Percentiles rank a stretch among this genome's conserved stretches.
Conservation (phyloP, 495 filamentous ascomycete species). For the Barbatosphaeria neglecta region DNA sequence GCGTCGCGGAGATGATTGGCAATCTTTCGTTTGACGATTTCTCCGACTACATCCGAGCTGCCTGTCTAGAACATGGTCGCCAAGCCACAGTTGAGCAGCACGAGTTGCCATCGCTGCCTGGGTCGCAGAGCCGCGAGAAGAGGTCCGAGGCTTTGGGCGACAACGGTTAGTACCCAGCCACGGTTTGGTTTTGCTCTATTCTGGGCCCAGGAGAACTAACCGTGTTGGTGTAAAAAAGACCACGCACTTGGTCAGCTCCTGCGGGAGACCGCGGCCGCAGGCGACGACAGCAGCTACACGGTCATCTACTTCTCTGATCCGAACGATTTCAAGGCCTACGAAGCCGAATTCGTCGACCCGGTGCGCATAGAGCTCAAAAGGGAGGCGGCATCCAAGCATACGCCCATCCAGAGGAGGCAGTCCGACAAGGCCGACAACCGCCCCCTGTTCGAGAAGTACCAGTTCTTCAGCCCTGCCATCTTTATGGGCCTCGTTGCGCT, state of each 20-base stretch:
- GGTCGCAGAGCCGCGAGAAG: slow-evolving; percentile 23
- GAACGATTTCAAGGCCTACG: slow-evolving; percentile 30
- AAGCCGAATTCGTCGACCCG: slow-evolving; percentile 29
- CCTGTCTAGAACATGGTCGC: slow-evolving; percentile 27
- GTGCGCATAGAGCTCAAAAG: slow-evolving; percentile 41
- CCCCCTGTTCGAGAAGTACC: slow-evolving; percentile 81
- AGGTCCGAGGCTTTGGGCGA: slow-evolving; percentile 47
- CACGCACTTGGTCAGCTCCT: slow-evolving; percentile 25
- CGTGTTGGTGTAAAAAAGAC: slow-evolving; percentile 13
- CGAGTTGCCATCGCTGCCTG: slow-evolving; percentile 33
- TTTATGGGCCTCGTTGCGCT: slow-evolving; percentile 63
- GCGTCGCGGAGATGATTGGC: slow-evolving; percentile 53
- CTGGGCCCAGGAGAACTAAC: not conserved
- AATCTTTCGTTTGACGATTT: slow-evolving; percentile 34
- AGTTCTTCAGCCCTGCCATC: slow-evolving; percentile 74
- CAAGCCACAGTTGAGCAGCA: slow-evolving; percentile 35
- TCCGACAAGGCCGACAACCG: slow-evolving; percentile 19
- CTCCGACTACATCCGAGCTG: slow-evolving; percentile 15
- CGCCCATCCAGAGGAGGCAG: slow-evolving; percentile 5
- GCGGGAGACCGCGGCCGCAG: slow-evolving; percentile 16
- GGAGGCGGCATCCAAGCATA: slow-evolving; percentile 6
- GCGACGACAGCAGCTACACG: slow-evolving; percentile 28
- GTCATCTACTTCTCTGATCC: slow-evolving; percentile 31
- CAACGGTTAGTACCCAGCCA: slow-evolving; percentile 40
- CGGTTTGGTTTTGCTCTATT: not conserved